phyloP scores from a whole-genome alignment of 306 rosid genomes.

The Sindora glabra region DNA sequence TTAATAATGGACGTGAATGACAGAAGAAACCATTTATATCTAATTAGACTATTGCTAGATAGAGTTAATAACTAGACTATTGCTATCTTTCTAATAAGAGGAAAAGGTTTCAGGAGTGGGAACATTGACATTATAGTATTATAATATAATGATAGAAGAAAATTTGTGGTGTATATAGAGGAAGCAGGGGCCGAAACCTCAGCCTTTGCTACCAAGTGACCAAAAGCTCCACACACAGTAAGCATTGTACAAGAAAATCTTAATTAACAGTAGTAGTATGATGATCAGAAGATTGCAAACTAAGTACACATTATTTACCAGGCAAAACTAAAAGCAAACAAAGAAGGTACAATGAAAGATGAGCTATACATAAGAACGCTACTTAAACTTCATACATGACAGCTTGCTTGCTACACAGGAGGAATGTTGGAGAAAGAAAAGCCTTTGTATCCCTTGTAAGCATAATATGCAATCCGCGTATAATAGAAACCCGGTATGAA shows the following conservation, averaged over 20 bases:
- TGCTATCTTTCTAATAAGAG: too few species aligned
- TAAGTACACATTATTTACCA: conserved; percentile 10
- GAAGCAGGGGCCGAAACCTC: too few species aligned
- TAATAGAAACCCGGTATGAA: conserved; percentile 96
- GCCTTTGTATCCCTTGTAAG: conserved; percentile 92
- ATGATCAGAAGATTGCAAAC: conserved; percentile 7
- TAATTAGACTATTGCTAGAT: not conserved
- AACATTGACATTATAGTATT: not conserved
- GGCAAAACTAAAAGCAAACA: not conserved
- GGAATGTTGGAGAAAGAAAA: conserved; percentile 98
- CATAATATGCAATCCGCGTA: conserved; percentile 96
- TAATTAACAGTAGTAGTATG: not conserved
- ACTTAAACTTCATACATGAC: not conserved
- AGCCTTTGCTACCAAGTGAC: too few species aligned
- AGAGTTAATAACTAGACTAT: too few species aligned
- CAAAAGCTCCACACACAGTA: too few species aligned
- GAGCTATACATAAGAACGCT: conserved; percentile 24
- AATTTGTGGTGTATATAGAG: too few species aligned
- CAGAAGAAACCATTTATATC: not conserved
- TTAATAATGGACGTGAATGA: not conserved
- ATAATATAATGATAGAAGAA: too few species aligned
- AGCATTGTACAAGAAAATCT: not conserved
- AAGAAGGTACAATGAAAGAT: conserved; percentile 2
- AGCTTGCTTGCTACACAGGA: conserved; percentile 50
- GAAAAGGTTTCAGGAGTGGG: not conserved